Percentiles rank a stretch among this genome's conserved stretches.
These are phyloP conservation scores for Geranium brycei DNA, from an alignment of 345 rosid species.

Conservation along the genomic window DNA sequence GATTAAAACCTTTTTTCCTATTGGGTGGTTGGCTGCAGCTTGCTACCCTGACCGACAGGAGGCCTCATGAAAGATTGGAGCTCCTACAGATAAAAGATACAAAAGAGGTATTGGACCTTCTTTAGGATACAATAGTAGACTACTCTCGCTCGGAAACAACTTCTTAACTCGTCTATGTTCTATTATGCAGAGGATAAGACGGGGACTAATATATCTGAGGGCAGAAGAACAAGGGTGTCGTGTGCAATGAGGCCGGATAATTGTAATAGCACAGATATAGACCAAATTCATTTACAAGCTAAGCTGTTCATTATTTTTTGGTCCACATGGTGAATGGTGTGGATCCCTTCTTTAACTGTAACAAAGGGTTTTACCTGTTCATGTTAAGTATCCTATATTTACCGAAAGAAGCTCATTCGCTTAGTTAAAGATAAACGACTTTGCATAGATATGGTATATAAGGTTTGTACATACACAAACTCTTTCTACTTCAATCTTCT, in stretches of 20 bases:
- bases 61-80: slow-evolving; percentile 77
- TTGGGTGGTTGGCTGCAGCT: slow-evolving; percentile 41
- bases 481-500: too few relatives aligned
- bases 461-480: too few relatives aligned
- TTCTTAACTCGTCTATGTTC: not conserved
- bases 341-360: too few relatives aligned
- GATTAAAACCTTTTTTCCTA: slow-evolving; percentile 2
- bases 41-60: slow-evolving; percentile 56
- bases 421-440: too few relatives aligned
- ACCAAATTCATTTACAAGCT: too few relatives aligned
- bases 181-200: slow-evolving; percentile 54
- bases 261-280: too few relatives aligned
- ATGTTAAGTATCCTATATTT: not conserved
- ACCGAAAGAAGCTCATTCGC: not conserved
- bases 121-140: not conserved
- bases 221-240: slow-evolving; percentile 58
- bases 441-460: too few relatives aligned
- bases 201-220: slow-evolving; percentile 54
- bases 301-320: too few relatives aligned
- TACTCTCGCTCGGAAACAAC: not conserved
- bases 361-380: not conserved
- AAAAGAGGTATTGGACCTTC: slow-evolving; percentile 46
- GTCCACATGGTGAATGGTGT: too few relatives aligned
- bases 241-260: slow-evolving; percentile 1
- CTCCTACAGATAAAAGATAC: slow-evolving; percentile 72